Base-by-base conservation (phyloP, 306 rosid species). In the Potentilla sterilis region DNA sequence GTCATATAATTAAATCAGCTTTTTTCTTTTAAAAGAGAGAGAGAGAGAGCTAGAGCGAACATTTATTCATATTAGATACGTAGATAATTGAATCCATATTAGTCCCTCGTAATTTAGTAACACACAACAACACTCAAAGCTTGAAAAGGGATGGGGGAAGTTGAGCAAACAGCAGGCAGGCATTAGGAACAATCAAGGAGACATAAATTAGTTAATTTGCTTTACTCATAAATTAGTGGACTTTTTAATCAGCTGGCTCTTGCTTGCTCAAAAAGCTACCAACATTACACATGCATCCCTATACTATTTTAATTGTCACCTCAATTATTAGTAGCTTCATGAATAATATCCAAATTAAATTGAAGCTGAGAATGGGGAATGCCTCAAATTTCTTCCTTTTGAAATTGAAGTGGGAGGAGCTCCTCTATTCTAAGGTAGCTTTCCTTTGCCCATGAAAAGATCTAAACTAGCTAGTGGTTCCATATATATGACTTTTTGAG, bases 231-330 rank as follows among this genome's bases (percentile, higher is more conserved):
- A 22, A 35, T 9, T 4, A 41, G 48, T 6, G 64, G 75, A 54
- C 21, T 55, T 72, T 61, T 61, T 61, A 11, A 13, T 9, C 41
- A 57, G 9, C 15, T 43, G 58, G 11, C 44, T 74, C 59, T 74
- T 74, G 55, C 58, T 59, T 5, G 59, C 69, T 15, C 34, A 43
- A 59, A 73, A 59, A 44, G 77, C 34, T 73, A 43, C 69, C 43
- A 59, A 28, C 69, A 59, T 14, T 59, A 15, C 69, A 28, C 58
- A 74, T 42, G 43, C 21, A 24, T 67, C 52, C 52, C 18, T 28
- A 28, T 10, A 73, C 2, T 40, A 73, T 14, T 40, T 41, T 55
- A 55, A 38, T 21, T 72, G 22, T 22, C 54, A 41, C 32, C 51
- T 38, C 24, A 8, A 40, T 41, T 19, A 37, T 38, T 14, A 51